Evolutionary conservation across 805 yeast genomes (phyloP).

Genomic region (Lipomyces kockii): DNA sequence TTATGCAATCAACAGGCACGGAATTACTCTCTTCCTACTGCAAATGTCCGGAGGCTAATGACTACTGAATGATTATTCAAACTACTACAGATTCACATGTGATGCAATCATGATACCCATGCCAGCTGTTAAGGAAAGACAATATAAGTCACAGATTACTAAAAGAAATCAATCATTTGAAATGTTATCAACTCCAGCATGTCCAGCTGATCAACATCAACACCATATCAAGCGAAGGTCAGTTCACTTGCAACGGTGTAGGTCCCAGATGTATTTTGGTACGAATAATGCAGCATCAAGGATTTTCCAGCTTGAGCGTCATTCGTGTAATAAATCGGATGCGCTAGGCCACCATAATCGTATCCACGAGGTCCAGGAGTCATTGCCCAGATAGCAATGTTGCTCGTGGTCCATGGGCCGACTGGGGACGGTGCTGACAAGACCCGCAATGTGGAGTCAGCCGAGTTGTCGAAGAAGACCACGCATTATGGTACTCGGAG

Average conservation of each 20-base stretch:
- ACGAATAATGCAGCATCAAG: constrained; percentile 23
- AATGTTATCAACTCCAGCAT: too few relatives aligned
- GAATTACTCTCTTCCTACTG: too few relatives aligned
- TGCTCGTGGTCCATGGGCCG: constrained; percentile 26
- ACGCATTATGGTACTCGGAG: constrained; percentile 23
- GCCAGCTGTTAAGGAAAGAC: too few relatives aligned
- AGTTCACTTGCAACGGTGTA: constrained; percentile 53
- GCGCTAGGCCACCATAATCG: constrained; percentile 19
- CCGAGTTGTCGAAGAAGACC: constrained; percentile 18
- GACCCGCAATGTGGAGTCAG: constrained; percentile 21
- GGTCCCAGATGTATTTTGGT: constrained; percentile 16
- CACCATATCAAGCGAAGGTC: constrained; percentile 38
- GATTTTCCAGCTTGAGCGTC: constrained; percentile 6
- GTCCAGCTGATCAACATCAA: neutral
- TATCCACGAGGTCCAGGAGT: constrained; percentile 7
- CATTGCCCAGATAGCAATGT: constrained; percentile 5
- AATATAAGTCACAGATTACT: too few relatives aligned
- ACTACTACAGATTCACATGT: too few relatives aligned
- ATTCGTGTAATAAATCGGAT: constrained; percentile 2
- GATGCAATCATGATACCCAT: too few relatives aligned
- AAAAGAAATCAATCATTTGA: too few relatives aligned
- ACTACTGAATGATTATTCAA: neutral
- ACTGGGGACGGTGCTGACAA: constrained; percentile 22
- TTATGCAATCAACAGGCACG: too few relatives aligned
- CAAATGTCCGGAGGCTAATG: too few relatives aligned